A percentile compares a stretch with the other conserved stretches of the same genome.
These are phyloP conservation scores for Mucor lusitanicus DNA, from an alignment of 371 early-diverging fungal genomes.

Conservation along the genomic window DNA sequence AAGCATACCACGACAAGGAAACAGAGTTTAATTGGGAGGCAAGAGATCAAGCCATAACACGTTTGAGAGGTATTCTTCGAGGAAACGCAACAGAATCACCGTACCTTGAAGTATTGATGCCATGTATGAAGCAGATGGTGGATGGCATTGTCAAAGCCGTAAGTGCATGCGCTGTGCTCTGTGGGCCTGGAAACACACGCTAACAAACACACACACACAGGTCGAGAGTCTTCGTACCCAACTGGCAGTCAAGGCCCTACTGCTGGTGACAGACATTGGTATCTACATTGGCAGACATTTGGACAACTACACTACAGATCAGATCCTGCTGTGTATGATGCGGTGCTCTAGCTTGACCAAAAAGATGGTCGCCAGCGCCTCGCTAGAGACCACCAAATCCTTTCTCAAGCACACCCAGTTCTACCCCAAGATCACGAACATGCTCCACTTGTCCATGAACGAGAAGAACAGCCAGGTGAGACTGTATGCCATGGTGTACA, in stretches of 20 bases:
- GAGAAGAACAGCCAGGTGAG: constrained; percentile 55
- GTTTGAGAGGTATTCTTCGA: constrained; percentile 35
- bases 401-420: constrained; percentile 41
- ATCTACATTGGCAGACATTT: constrained; percentile 34
- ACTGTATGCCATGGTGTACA: constrained; percentile 35
- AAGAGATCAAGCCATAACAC: constrained; percentile 27
- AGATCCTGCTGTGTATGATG: constrained; percentile 39
- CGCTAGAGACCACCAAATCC: constrained; percentile 31
- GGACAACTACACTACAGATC: constrained; percentile 44
- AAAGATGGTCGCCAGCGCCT: constrained; percentile 39
- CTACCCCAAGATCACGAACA: constrained; percentile 41
- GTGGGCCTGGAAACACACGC: neutral
- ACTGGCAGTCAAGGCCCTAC: constrained; percentile 41
- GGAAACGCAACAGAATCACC: constrained; percentile 43
- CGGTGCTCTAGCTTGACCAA: constrained; percentile 42
- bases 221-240: constrained; percentile 51
- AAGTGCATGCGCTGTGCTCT: constrained; percentile 13
- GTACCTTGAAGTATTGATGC: constrained; percentile 34
- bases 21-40: constrained; percentile 42
- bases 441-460: constrained; percentile 35
- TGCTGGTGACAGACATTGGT: constrained; percentile 43
- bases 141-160: constrained; percentile 53
- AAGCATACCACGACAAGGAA: constrained; percentile 33
- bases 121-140: constrained; percentile 39
- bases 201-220: constrained; percentile 18